A percentile compares a stretch with the other conserved stretches of the same genome.
These are phyloP conservation scores for Saprolegnia diclina DNA, from an alignment of 352 stramenopile genomes.

Conservation along the genomic window DNA sequence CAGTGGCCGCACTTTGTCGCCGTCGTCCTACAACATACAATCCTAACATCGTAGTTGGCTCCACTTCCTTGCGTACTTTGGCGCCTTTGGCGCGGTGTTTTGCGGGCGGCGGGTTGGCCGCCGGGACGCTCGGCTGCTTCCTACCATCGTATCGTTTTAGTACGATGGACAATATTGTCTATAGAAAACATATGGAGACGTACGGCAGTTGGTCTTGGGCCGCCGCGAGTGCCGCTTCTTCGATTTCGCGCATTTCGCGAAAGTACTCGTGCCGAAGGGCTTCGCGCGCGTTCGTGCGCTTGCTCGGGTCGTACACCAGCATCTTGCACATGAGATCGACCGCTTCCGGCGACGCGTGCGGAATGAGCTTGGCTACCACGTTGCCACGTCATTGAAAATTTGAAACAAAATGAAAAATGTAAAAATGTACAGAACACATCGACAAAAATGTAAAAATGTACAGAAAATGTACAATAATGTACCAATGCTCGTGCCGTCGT, in stretches of 20 bases:
- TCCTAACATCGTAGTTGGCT: too few species aligned
- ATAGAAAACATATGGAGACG: not conserved
- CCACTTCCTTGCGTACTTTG: not conserved
- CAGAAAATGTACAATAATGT: not conserved
- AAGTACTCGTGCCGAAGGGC: slow-evolving; percentile 90
- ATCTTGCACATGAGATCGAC: slow-evolving; percentile 87
- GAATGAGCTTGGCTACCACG: slow-evolving; percentile 72
- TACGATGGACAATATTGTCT: not conserved
- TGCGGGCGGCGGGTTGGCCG: not conserved
- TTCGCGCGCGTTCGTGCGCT: slow-evolving; percentile 84
- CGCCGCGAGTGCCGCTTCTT: slow-evolving; percentile 32
- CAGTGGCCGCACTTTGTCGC: slow-evolving; percentile 15
- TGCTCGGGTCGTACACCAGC: slow-evolving; percentile 84
- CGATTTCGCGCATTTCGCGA: slow-evolving; percentile 73
- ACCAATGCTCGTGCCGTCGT: slow-evolving; percentile 72
- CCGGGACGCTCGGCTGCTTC: slow-evolving; percentile 1
- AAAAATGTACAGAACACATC: not conserved
- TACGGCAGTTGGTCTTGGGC: slow-evolving; percentile 1
- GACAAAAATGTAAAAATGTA: not conserved
- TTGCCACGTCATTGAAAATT: too few species aligned
- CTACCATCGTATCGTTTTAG: not conserved
- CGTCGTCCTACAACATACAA: not conserved
- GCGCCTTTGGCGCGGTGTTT: slow-evolving; percentile 23
- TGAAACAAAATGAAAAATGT: not conserved
- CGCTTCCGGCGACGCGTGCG: slow-evolving; percentile 74